Base-by-base conservation (phyloP, 179 eudicot genomes). In the Beta lomatogona region DNA sequence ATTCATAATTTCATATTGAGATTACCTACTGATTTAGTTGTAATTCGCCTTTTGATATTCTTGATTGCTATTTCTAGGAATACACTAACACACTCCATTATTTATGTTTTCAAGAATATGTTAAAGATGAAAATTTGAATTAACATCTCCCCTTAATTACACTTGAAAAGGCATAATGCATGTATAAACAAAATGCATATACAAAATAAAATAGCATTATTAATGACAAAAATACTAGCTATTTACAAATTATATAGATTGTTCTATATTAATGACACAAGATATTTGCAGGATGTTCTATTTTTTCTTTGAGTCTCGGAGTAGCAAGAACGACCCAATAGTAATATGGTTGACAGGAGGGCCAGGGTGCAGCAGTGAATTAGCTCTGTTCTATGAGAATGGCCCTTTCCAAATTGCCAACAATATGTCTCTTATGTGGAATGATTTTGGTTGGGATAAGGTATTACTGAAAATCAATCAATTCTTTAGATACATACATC, bases 341-440 rank as follows among this genome's bases (percentile, higher is more conserved):
- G 93, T 94, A 21, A 90, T 94, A 48, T 94, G 98, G 98, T 77
- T 94, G 64, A 94, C 97, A 4, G 98, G 98, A 72, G 98, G 98
- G 11, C 98, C 98, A 18, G 98, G 98, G 1, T 94, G 98, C 81
- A 88, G 98, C 67, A 89, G 96, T 84, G 94, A 93, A 71, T 75
- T 94, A 28, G 98, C 98, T 73, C 81, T 94, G 79, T 93, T 94
- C 68, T 94, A 93, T 81, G 98, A 94, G 86, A 94, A 94, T 83
- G 98, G 98, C 15, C 98, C 97, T 45, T 93, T 90, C 85, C 87
- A 91, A 22, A 84, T 93, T 46, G 69, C 93, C 18, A 80, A 89
- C 11, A 90, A 92, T 77, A 76, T 91, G 84, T 91, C 97, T 57
- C 89, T 93, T 58, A 25, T 83, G 19, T 93, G 92, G 94, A 93